Percentiles rank a stretch among this genome's conserved stretches.
Evolutionary conservation across 1,139 yeast genomes (phyloP).

Genomic region (Kodamaea derodonti): DNA sequence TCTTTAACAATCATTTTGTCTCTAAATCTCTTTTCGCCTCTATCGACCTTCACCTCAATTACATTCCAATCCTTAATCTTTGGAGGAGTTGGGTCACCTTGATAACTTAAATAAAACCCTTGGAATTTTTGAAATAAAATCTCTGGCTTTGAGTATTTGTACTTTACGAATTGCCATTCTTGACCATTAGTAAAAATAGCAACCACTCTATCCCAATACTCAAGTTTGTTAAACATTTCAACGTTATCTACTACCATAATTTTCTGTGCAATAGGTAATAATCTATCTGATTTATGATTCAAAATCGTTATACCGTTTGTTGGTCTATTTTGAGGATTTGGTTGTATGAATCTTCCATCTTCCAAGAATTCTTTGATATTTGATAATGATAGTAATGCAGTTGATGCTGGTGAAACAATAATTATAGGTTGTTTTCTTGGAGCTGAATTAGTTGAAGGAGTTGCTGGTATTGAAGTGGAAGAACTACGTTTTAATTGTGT

Average conservation of each 20-base stretch:
- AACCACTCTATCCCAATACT: slow-evolving; percentile 94
- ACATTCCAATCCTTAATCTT: slow-evolving; percentile 87
- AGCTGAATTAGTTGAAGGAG: slow-evolving; percentile 13
- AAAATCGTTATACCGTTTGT: slow-evolving; percentile 46
- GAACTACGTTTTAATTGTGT: slow-evolving; percentile 47
- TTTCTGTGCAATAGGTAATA: slow-evolving; percentile 52
- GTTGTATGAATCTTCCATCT: slow-evolving; percentile 66
- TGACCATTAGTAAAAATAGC: slow-evolving; percentile 97
- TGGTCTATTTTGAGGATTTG: slow-evolving; percentile 41
- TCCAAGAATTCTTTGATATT: slow-evolving; percentile 83
- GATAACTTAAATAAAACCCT: slow-evolving; percentile 76
- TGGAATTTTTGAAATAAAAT: slow-evolving; percentile 75
- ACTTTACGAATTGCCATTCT: slow-evolving; percentile 90
- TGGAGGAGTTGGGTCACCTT: slow-evolving; percentile 76
- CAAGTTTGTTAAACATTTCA: slow-evolving; percentile 87
- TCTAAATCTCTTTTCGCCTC: slow-evolving; percentile 73
- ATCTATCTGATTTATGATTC: slow-evolving; percentile 51
- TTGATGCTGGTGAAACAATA: slow-evolving; percentile 89
- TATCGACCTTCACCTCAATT: slow-evolving; percentile 68
- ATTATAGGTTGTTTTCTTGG: slow-evolving; percentile 80
- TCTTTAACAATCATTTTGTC: slow-evolving; percentile 83
- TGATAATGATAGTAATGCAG: slow-evolving; percentile 75
- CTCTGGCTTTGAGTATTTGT: slow-evolving; percentile 80
- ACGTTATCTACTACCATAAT: slow-evolving; percentile 85
- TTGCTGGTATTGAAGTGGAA: slow-evolving; percentile 7